Evolutionary conservation across 164 flowering plant species (phyloP), one percentile per base, ranked within the genome.

Genomic region (Amborella trichopoda): DNA sequence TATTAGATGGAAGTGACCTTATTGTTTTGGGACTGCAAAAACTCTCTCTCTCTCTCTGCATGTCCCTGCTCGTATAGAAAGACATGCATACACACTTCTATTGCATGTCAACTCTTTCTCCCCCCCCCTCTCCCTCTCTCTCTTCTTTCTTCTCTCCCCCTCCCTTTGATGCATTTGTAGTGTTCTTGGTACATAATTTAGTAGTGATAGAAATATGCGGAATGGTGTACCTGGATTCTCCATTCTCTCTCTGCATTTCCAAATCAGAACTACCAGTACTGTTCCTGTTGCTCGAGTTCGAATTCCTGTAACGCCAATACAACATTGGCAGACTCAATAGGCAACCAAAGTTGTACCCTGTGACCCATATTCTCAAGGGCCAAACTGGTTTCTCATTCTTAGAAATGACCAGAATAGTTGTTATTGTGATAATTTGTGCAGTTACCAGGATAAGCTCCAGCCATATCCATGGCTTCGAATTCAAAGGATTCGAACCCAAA

Each of bases 281-380:
- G 28, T 69, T 72, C 49, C 64, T 72, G 46, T 62, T 78, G 40
- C 55, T 32, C 8, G 30, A 32, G 55, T 53, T n/a, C 55, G 62
- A 65, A 32, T 62, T 64, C 33, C 59, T 55, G 57, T 83, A 80
- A 6, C 98, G 89, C 67, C 85, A 78, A 50, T 55, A 78, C 14
- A 86, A 73, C 8, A 76, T 53, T 27, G 83, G 61, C 53, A 87
- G 48, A 51, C 78, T 75, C 24, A 83, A 68, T 18, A 74, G 37
- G 56, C 95, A 76, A 0, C 83, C 98, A 13, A 81, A 28, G 54
- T 72, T 77, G 62, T 91, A 91, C 13, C 93, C 94, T 21, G 68
- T 56, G 47, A 84, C 67, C 98, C 99, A 91, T 20, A 75, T 48
- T 42, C 93, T 74, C 76, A 91, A 67, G 32, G 93, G 93, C 99